Percentiles rank a stretch among this genome's conserved stretches.
Conservation (phyloP, 2,329 filamentous ascomycete genomes). For the Talaromyces islandicus region DNA sequence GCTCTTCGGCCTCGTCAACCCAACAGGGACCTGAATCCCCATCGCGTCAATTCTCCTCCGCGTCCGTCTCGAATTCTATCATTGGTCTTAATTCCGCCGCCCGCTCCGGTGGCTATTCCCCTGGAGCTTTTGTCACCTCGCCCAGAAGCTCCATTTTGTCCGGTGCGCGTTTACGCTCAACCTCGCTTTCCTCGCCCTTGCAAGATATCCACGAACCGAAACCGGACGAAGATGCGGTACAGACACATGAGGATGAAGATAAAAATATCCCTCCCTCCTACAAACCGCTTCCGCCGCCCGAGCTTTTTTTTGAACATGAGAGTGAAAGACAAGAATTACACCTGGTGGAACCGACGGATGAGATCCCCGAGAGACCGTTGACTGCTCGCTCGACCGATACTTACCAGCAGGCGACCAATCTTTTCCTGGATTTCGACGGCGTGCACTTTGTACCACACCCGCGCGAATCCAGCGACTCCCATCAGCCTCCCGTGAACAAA, state of each 20-base stretch:
- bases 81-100: conserved; percentile 28
- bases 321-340: neutral
- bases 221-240: conserved; percentile 21
- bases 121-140: conserved; percentile 31
- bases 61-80: conserved; percentile 39
- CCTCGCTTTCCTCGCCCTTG: conserved; percentile 32
- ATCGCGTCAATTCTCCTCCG: conserved; percentile 26
- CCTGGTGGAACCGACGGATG: neutral
- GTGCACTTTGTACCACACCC: conserved; percentile 38
- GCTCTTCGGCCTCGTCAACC: conserved; percentile 27
- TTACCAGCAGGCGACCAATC: conserved; percentile 36
- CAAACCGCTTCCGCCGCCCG: neutral
- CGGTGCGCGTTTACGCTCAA: conserved; percentile 28
- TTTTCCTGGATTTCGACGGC: conserved; percentile 47
- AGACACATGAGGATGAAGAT: conserved; percentile 12
- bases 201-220: conserved; percentile 36
- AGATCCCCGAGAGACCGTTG: conserved; percentile 24
- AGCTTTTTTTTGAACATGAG: neutral
- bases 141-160: conserved; percentile 39
- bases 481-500: conserved; percentile 32
- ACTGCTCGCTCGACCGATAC: conserved; percentile 42
- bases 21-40: conserved; percentile 10
- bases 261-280: conserved; percentile 13
- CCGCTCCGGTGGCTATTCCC: conserved; percentile 37
- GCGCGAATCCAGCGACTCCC: conserved; percentile 18